Conservation (phyloP, 2,329 filamentous ascomycete species). For the Aspergillus novofumigatus region DNA sequence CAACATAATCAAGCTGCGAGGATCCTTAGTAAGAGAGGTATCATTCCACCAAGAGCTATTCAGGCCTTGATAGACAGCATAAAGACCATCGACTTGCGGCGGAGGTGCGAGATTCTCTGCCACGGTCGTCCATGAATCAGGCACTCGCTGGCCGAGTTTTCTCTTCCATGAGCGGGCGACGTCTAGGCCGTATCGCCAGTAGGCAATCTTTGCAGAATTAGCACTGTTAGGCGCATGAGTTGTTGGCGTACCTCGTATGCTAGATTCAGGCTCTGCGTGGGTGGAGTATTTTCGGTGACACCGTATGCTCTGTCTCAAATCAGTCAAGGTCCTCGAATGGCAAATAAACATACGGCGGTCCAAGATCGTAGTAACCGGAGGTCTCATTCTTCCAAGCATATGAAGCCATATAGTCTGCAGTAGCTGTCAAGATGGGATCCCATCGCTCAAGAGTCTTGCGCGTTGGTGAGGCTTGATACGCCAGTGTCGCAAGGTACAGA, state of each 20-base stretch:
- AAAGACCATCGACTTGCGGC: constrained; percentile 5
- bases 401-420: constrained; percentile 12
- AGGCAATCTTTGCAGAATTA: constrained; percentile 4
- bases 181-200: constrained; percentile 12
- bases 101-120: constrained; percentile 4
- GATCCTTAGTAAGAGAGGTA: constrained; percentile 4
- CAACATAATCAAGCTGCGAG: constrained; percentile 13
- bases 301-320: constrained; percentile 7
- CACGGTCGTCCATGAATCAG: constrained; percentile 3
- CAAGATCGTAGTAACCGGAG: constrained; percentile 12
- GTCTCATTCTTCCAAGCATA: constrained; percentile 12
- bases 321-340: background rate
- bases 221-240: too few relatives aligned
- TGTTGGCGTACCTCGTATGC: constrained; percentile 9
- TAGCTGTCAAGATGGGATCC: constrained; percentile 8
- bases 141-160: constrained; percentile 3
- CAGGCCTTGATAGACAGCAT: constrained; percentile 11
- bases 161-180: constrained; percentile 8
- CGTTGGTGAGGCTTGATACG: constrained; percentile 9
- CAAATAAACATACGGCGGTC: constrained; percentile 8
- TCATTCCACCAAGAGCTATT: constrained; percentile 14
- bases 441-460: constrained; percentile 6
- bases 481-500: constrained; percentile 11
- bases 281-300: constrained; percentile 13
- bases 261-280: constrained; percentile 6